Percentiles rank a stretch among this genome's conserved stretches.
Conservation (phyloP, 2,329 filamentous ascomycete genomes). For the Cercospora nicotianae region DNA sequence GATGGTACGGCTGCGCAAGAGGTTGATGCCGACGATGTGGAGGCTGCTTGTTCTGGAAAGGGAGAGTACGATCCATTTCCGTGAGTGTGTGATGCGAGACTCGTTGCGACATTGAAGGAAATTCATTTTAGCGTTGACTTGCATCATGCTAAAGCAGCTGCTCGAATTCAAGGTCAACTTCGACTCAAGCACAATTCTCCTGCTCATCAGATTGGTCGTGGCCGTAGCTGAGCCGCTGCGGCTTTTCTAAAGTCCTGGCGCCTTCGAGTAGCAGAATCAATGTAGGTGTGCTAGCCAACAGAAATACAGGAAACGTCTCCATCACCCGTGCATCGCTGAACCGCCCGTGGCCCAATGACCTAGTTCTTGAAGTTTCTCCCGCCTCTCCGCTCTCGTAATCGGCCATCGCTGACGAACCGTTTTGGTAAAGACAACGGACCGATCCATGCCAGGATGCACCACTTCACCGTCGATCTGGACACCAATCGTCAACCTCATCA, state of each 20-base stretch:
- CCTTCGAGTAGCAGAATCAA: neutral
- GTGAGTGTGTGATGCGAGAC: neutral
- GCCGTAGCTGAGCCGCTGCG: no score
- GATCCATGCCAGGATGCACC: neutral
- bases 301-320: neutral
- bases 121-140: neutral
- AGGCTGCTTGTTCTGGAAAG: conserved; percentile 21
- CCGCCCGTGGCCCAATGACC: neutral
- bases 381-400: neutral
- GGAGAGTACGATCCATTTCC: conserved; percentile 3
- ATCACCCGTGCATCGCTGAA: neutral
- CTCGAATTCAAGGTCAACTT: neutral
- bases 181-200: neutral
- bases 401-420: neutral
- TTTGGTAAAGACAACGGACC: neutral
- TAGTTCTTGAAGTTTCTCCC: neutral
- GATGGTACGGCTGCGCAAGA: conserved; percentile 26
- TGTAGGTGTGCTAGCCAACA: neutral
- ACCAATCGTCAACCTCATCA: neutral
- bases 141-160: neutral
- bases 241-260: neutral
- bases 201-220: neutral
- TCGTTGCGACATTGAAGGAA: neutral
- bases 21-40: conserved; percentile 20
- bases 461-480: neutral